These are phyloP conservation scores for Phyllostachys edulis DNA, from an alignment of 176 grass and related monocot genomes.

Conservation along the genomic window DNA sequence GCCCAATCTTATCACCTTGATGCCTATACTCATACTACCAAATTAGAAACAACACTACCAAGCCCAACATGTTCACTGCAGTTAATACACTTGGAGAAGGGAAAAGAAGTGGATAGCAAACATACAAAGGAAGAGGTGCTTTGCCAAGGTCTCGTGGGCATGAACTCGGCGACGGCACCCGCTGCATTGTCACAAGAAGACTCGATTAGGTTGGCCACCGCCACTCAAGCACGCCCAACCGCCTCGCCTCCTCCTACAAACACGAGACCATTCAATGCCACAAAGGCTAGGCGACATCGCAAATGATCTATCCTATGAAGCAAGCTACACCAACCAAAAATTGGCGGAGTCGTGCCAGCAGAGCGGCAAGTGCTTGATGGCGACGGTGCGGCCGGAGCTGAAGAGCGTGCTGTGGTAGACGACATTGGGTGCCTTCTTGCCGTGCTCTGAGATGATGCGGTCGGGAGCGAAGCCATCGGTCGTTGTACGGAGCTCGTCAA, in stretches of 20 bases:
- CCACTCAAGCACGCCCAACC: slow-evolving; percentile 70
- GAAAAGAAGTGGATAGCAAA: background rate
- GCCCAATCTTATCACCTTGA: background rate
- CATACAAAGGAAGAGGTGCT: slow-evolving; percentile 96
- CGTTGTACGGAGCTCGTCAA: slow-evolving; percentile 67
- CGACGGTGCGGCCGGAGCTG: slow-evolving; percentile 51
- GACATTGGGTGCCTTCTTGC: slow-evolving; percentile 85
- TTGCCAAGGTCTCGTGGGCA: slow-evolving; percentile 85
- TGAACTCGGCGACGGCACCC: slow-evolving; percentile 74
- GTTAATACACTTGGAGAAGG: background rate
- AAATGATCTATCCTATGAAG: background rate
- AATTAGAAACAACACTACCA: slow-evolving; percentile 1
- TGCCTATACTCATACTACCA: slow-evolving; percentile 8
- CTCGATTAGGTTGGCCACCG: slow-evolving; percentile 68
- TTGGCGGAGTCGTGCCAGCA: slow-evolving; percentile 74
- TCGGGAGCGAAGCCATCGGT: slow-evolving; percentile 77
- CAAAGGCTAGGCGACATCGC: background rate
- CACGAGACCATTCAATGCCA: background rate
- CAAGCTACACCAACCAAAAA: slow-evolving; percentile 54
- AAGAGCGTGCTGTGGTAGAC: slow-evolving; percentile 77
- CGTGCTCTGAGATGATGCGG: slow-evolving; percentile 88
- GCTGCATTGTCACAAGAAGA: no score
- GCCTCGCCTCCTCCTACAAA: slow-evolving; percentile 71
- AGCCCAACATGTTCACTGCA: background rate
- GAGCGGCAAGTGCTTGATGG: slow-evolving; percentile 72